Evolutionary conservation across 768 basidiomycete species (phyloP), one percentile per base, ranked within the genome.

Genomic region (Pholiota conissans): DNA sequence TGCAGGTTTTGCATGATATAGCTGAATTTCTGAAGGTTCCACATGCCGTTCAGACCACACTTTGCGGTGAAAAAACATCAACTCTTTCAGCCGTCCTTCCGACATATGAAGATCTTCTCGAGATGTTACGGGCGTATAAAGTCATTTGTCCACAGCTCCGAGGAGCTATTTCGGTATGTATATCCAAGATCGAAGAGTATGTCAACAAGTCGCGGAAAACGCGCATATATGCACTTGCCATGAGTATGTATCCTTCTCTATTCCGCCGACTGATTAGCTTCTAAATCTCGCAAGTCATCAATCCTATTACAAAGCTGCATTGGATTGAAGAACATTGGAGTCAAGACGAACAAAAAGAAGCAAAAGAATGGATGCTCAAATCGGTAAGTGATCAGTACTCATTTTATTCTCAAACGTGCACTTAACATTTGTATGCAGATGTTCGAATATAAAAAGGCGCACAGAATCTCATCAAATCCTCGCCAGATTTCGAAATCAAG

Each of bases 11-110:
- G 14, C 42, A 52, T 24, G 70, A 76, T 55, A 73, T 76, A 11
- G 65, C 63, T 16, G 42, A 64, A 34, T 61, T 74, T 49, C 59
- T 75, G 11, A 29, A 56, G 28, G 45, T 72, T 27, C 66, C 70
- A 9, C 73, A 76, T 59, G 42, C 40, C 5, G 65, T 65, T 9
- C 76, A 78, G 58, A 69, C 74, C 52, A 63, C 74, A 8, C 61
- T 76, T 3, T 76, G 70, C 3, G 68, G 66, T 6, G 71, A 76
- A 52, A 60, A 67, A 26, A 73, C 73, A 24, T 74, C 73, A 3
- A 75, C 75, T 0, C 66, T 76, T 1, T 71, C 70, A 2, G 46
- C 65, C 6, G 73, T 64, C 1, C 59, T 78, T 3, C 72, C 74
- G 0, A 56, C 66, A 5, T 75, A 69, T 49, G 73, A 78, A 56